A percentile compares a stretch with the other conserved stretches of the same genome.
Conservation (phyloP, 2,329 filamentous ascomycete species). For the Monosporascus sp. region DNA sequence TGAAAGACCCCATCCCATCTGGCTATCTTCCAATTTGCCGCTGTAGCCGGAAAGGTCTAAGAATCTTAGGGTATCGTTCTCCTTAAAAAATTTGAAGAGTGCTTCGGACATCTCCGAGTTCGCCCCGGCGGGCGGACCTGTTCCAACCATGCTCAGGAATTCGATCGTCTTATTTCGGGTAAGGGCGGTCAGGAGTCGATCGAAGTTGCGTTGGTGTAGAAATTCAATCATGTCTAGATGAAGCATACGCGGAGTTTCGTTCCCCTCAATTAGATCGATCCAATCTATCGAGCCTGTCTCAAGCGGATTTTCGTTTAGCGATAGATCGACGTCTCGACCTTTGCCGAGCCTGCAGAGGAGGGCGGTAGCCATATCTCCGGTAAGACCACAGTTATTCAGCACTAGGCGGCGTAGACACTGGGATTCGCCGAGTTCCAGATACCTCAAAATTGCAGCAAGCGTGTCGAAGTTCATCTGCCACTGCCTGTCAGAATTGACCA, state of each 20-base stretch:
- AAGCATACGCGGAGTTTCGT: constrained; percentile 44
- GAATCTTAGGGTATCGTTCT: constrained; percentile 45
- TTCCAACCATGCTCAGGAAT: constrained; percentile 50
- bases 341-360: constrained; percentile 47
- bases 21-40: constrained; percentile 52
- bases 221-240: constrained; percentile 56
- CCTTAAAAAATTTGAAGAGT: constrained; percentile 45
- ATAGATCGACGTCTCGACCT: constrained; percentile 41
- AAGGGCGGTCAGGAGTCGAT: constrained; percentile 45
- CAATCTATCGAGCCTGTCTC: constrained; percentile 48
- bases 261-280: constrained; percentile 40
- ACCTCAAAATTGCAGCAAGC: constrained; percentile 40
- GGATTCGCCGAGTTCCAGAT: constrained; percentile 36
- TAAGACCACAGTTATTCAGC: constrained; percentile 49
- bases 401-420: constrained; percentile 38
- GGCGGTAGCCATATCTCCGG: constrained; percentile 42
- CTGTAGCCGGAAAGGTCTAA: constrained; percentile 53
- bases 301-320: constrained; percentile 47
- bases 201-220: constrained; percentile 44
- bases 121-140: constrained; percentile 42
- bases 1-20: constrained; percentile 49
- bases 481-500: constrained; percentile 2
- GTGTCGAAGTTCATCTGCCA: constrained; percentile 45
- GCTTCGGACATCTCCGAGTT: constrained; percentile 43
- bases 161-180: constrained; percentile 45